Conservation (phyloP, 2,329 filamentous ascomycete species). For the Phialophora macrospora region DNA sequence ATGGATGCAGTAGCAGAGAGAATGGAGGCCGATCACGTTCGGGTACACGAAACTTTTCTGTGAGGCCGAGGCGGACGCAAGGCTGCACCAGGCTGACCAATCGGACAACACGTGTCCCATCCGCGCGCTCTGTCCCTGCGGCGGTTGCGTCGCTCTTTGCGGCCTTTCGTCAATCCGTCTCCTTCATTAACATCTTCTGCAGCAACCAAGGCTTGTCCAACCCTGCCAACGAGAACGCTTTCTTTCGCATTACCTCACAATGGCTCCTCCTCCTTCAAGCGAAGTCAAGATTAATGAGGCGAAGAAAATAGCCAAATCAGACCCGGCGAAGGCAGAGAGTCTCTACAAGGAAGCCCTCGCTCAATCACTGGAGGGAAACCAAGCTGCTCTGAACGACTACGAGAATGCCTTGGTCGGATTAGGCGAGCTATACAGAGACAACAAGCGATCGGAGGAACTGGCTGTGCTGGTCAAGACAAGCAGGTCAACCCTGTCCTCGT, state of each 20-base stretch:
- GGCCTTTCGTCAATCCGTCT: constrained; percentile 15
- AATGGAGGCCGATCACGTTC: neutral
- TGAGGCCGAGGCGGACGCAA: constrained; percentile 4
- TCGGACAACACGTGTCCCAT: constrained; percentile 2
- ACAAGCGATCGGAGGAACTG: constrained; percentile 78
- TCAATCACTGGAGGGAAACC: constrained; percentile 80
- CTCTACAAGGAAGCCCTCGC: constrained; percentile 90
- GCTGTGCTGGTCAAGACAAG: constrained; percentile 89
- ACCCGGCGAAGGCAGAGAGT: constrained; percentile 81
- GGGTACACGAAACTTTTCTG: constrained; percentile 20
- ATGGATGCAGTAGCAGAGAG: neutral
- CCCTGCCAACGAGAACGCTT: neutral
- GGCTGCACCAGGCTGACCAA: constrained; percentile 7
- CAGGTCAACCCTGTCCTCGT: constrained; percentile 87
- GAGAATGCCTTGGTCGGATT: constrained; percentile 85
- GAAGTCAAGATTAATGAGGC: constrained; percentile 81
- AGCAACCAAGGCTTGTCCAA: neutral
- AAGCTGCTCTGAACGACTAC: constrained; percentile 87
- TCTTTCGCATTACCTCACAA: constrained; percentile 27
- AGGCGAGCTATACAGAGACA: constrained; percentile 88
- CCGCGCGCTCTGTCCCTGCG: constrained; percentile 16
- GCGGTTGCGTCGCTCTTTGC: constrained; percentile 23
- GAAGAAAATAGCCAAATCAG: constrained; percentile 77
- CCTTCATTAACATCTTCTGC: neutral
- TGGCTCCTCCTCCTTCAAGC: constrained; percentile 58